Evolutionary conservation across 148 eudicot species (phyloP).

Genomic region (Heliamphora exappendiculata): DNA sequence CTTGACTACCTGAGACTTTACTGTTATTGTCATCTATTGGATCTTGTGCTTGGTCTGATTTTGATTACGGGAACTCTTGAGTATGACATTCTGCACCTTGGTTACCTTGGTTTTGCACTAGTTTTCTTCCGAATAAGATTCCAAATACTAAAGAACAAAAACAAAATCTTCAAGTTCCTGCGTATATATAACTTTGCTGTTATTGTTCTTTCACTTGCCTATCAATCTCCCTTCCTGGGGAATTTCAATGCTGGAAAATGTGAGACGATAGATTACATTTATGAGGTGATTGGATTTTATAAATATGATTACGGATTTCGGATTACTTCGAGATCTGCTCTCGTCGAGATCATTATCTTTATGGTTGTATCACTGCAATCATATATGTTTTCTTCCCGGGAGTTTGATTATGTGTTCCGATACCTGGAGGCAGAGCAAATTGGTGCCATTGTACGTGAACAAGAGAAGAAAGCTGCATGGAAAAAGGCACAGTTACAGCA

Average conservation of each 20-base stretch:
- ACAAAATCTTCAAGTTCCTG: slow-evolving; percentile 80
- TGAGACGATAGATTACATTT: slow-evolving; percentile 73
- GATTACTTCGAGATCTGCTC: slow-evolving; percentile 93
- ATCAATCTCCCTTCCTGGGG: slow-evolving; percentile 93
- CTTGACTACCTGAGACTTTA: slow-evolving; percentile 93
- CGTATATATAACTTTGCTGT: slow-evolving; percentile 88
- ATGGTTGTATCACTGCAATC: slow-evolving; percentile 87
- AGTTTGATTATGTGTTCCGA: slow-evolving; percentile 87
- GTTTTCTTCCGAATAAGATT: slow-evolving; percentile 87
- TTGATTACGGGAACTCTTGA: slow-evolving; percentile 95
- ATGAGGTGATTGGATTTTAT: slow-evolving; percentile 89
- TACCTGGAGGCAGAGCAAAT: slow-evolving; percentile 99
- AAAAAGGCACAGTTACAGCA: slow-evolving; percentile 82
- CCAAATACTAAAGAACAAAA: slow-evolving; percentile 82
- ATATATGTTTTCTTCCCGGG: slow-evolving; percentile 89
- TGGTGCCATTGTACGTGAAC: slow-evolving; percentile 92
- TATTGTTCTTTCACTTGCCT: slow-evolving; percentile 89
- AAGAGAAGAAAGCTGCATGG: slow-evolving; percentile 98
- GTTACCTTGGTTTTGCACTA: slow-evolving; percentile 94
- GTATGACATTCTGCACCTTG: slow-evolving; percentile 93
- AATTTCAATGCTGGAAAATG: slow-evolving; percentile 75
- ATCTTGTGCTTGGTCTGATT: slow-evolving; percentile 88
- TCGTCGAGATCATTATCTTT: slow-evolving; percentile 89
- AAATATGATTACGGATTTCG: slow-evolving; percentile 94
- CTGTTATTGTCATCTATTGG: slow-evolving; percentile 96